Conservation (phyloP, 2,329 filamentous ascomycete species). For the Dryadomyces quercus-mongolicae region DNA sequence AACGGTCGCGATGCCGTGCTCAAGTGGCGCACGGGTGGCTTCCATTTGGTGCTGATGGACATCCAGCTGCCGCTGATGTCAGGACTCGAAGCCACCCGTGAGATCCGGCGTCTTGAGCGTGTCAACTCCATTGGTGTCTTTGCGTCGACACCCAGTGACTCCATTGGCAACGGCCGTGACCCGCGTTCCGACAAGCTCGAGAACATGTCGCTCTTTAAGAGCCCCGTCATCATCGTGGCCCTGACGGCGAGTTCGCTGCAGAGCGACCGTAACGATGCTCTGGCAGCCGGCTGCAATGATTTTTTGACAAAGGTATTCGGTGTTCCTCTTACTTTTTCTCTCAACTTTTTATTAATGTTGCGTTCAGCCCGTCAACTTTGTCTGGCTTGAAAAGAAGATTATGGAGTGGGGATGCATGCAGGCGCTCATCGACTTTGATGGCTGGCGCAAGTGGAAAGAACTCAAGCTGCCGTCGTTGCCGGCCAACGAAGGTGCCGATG, state of each 20-base stretch:
- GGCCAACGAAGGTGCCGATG: background rate
- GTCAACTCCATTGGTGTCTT: slow-evolving; percentile 92
- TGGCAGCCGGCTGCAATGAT: slow-evolving; percentile 94
- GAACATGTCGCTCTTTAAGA: slow-evolving; percentile 70
- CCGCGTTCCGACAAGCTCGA: slow-evolving; percentile 57
- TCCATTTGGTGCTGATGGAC: slow-evolving; percentile 96
- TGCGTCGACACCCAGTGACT: slow-evolving; percentile 46
- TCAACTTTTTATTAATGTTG: no score
- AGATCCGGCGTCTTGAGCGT: slow-evolving; percentile 80
- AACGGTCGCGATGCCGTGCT: slow-evolving; percentile 87
- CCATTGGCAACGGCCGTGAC: slow-evolving; percentile 32
- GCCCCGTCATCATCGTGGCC: slow-evolving; percentile 93
- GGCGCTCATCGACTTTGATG: slow-evolving; percentile 94
- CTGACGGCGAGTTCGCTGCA: slow-evolving; percentile 89
- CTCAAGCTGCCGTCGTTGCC: slow-evolving; percentile 28
- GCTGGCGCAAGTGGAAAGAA: slow-evolving; percentile 96
- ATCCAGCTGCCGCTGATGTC: slow-evolving; percentile 97
- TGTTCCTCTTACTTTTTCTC: background rate
- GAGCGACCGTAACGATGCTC: slow-evolving; percentile 86
- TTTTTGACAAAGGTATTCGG: slow-evolving; percentile 89
- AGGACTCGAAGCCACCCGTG: slow-evolving; percentile 85
- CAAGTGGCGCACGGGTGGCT: slow-evolving; percentile 87
- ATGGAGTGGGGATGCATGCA: slow-evolving; percentile 99
- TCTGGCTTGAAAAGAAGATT: slow-evolving; percentile 94
- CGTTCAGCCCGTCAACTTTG: slow-evolving; percentile 80